Evolutionary conservation across 108 stramenopile genomes (phyloP).

Genomic region (Discostella pseudostelligera): DNA sequence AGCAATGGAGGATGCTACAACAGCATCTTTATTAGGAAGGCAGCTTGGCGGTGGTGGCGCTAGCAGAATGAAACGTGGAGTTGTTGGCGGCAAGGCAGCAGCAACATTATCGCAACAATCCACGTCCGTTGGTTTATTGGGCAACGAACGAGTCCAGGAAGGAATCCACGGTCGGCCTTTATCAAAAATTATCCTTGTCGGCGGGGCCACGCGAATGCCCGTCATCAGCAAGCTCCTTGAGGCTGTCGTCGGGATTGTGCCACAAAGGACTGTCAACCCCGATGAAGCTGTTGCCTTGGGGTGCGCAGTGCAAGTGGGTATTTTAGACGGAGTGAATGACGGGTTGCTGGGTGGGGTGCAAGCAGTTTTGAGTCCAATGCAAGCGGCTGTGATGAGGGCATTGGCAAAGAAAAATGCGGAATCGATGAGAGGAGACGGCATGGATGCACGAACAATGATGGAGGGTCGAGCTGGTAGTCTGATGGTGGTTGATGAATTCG

Average conservation of each 20-base stretch:
- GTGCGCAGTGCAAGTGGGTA: conserved; percentile 88
- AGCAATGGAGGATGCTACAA: conserved; percentile 40
- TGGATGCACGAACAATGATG: neutral
- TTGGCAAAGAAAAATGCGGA: conserved; percentile 52
- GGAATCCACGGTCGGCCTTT: conserved; percentile 84
- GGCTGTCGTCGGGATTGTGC: conserved; percentile 69
- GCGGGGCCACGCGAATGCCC: conserved; percentile 90
- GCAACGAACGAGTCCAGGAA: conserved; percentile 56
- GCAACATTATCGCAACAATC: conserved; percentile 5
- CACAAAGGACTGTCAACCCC: conserved; percentile 79
- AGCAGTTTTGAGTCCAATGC: conserved; percentile 82
- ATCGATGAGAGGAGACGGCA: neutral
- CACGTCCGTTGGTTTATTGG: conserved; percentile 5
- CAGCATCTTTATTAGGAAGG: conserved; percentile 34
- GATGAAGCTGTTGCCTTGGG: conserved; percentile 90
- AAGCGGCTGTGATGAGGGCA: conserved; percentile 81
- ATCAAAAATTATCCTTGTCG: conserved; percentile 80
- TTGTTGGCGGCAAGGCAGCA: neutral
- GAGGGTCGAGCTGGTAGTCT: neutral
- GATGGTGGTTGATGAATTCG: conserved; percentile 8
- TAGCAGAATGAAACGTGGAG: conserved; percentile 1
- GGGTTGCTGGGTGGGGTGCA: conserved; percentile 53
- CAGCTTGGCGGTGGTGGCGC: conserved; percentile 9
- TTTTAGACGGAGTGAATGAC: conserved; percentile 82
- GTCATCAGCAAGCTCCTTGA: conserved; percentile 71